A percentile compares a stretch with the other conserved stretches of the same genome.
Conservation (phyloP, 768 basidiomycete genomes). For the Dictyophora rubrovolvata region DNA sequence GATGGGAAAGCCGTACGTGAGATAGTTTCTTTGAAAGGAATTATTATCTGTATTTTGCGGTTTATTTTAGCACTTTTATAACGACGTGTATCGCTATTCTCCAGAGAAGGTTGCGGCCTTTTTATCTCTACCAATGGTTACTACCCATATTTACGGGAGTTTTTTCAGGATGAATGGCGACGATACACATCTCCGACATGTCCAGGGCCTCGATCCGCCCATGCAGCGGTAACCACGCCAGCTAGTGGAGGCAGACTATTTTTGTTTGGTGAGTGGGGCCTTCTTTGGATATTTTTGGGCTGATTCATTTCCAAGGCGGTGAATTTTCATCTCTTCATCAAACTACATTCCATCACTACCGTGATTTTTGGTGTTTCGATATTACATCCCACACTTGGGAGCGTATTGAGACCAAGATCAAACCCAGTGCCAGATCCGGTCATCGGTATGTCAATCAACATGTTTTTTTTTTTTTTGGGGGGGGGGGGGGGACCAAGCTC, state of each 20-base stretch:
- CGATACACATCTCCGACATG: slow-evolving; percentile 75
- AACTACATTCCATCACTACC: slow-evolving; percentile 79
- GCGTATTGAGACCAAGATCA: slow-evolving; percentile 74
- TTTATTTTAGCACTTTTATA: slow-evolving; percentile 62
- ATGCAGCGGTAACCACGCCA: slow-evolving; percentile 66
- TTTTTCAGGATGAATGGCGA: slow-evolving; percentile 72
- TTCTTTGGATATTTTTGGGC: background rate
- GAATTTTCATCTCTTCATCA: slow-evolving; percentile 82
- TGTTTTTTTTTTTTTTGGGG: background rate
- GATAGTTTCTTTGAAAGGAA: background rate
- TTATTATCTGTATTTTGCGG: background rate
- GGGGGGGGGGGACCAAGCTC: background rate
- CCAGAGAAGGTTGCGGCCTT: slow-evolving; percentile 54
- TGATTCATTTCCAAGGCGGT: slow-evolving; percentile 40
- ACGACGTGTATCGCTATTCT: slow-evolving; percentile 77
- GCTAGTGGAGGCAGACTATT: slow-evolving; percentile 80
- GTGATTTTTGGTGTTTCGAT: slow-evolving; percentile 85
- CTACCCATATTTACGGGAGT: background rate
- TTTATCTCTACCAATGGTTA: background rate
- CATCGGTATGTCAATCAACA: slow-evolving; percentile 44
- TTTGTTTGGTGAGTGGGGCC: slow-evolving; percentile 48
- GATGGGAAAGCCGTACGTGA: slow-evolving; percentile 63
- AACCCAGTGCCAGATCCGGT: slow-evolving; percentile 73
- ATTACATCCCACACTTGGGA: slow-evolving; percentile 76
- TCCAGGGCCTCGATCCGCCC: slow-evolving; percentile 82